phyloP scores from a whole-genome alignment of 345 rosid species.

The Gossypium turneri region DNA sequence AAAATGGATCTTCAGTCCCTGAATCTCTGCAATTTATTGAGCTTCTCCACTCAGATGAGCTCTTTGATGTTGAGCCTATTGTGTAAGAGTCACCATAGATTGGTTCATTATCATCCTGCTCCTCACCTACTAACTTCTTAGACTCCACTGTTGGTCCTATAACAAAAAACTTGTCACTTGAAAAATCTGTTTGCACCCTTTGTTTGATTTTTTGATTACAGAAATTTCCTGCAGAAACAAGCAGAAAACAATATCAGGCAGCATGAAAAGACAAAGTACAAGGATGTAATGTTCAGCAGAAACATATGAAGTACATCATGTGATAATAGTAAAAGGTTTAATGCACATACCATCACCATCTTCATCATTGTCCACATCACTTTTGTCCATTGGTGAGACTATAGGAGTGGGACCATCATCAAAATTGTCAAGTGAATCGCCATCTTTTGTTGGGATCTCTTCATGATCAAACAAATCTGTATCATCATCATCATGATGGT shows the following conservation, averaged over 20 bases:
- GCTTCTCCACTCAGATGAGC: conserved; percentile 99
- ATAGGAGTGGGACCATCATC: conserved; percentile 36
- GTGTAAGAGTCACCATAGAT: conserved; percentile 84
- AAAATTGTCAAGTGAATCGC: conserved; percentile 24
- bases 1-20: conserved; percentile 82
- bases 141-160: conserved; percentile 33
- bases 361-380: conserved; percentile 36
- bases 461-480: conserved; percentile 25
- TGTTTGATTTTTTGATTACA: conserved; percentile 13
- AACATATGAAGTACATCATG: not conserved
- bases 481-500: conserved; percentile 16
- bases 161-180: conserved; percentile 27
- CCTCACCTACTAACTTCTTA: conserved; percentile 32
- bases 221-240: conserved; percentile 13
- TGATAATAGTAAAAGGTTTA: not conserved
- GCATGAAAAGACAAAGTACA: not conserved
- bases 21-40: conserved; percentile 66
- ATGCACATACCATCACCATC: conserved; percentile 30
- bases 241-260: conserved; percentile 20
- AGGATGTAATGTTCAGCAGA: conserved; percentile 10
- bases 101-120: conserved; percentile 44
- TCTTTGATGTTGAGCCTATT: conserved; percentile 88
- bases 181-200: conserved; percentile 15
- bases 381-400: conserved; percentile 25
- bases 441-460: conserved; percentile 15